Conservation (phyloP, 805 yeast genomes). For the Metschnikowia chrysomelidarum region DNA sequence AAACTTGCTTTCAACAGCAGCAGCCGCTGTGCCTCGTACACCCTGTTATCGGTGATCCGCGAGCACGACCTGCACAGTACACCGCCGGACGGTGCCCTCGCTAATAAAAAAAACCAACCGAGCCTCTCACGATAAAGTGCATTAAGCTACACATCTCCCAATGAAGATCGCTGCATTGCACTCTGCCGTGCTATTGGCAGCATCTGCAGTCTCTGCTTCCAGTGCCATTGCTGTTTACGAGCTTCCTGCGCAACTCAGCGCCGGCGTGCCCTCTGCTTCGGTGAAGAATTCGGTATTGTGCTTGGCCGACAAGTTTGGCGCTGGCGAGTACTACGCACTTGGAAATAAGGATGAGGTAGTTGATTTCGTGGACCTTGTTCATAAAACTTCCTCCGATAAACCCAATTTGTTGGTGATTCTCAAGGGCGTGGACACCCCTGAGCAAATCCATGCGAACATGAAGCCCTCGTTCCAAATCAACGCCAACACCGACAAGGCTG, state of each 20-base stretch:
- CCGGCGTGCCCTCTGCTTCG: slow-evolving; percentile 11
- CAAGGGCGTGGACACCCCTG: slow-evolving; percentile 41
- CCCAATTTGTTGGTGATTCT: slow-evolving; percentile 39
- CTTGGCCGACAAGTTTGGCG: slow-evolving; percentile 46
- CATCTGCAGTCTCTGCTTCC: slow-evolving; percentile 14
- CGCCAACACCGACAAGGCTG: slow-evolving; percentile 9
- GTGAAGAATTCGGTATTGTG: slow-evolving; percentile 37
- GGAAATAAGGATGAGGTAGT: slow-evolving; percentile 27
- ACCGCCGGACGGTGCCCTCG: slow-evolving; percentile 6
- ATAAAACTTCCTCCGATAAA: slow-evolving; percentile 14
- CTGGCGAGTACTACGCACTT: slow-evolving; percentile 35
- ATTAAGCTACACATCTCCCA: no score
- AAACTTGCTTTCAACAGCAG: background rate
- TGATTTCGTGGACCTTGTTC: slow-evolving; percentile 24
- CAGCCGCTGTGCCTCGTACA: background rate
- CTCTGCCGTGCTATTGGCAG: slow-evolving; percentile 14
- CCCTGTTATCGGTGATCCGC: slow-evolving; percentile 1
- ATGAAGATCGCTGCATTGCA: slow-evolving; percentile 19
- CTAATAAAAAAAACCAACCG: background rate
- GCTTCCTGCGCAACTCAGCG: slow-evolving; percentile 5
- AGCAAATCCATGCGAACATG: slow-evolving; percentile 22
- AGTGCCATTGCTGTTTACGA: slow-evolving; percentile 20
- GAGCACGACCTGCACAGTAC: slow-evolving; percentile 11
- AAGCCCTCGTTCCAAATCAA: slow-evolving; percentile 24
- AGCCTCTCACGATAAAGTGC: slow-evolving; percentile 1